Evolutionary conservation across 208 protist species (phyloP).

Genomic region (Histomonas meleagridis): DNA sequence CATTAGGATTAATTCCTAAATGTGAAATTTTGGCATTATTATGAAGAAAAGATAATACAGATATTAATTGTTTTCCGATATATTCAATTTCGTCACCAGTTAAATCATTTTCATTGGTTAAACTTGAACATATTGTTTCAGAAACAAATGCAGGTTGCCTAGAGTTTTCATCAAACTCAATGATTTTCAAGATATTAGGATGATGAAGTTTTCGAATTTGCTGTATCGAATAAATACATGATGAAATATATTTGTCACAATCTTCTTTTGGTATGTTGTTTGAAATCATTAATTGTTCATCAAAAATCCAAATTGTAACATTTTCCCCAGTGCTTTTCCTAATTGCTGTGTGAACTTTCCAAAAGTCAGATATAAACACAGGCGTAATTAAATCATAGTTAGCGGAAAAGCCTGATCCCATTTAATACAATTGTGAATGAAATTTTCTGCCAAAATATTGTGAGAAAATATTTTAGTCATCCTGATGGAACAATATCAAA

Average conservation of each 20-base stretch:
- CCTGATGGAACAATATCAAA: too few species aligned
- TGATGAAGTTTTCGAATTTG: not conserved
- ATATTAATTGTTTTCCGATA: not conserved
- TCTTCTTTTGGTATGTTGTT: not conserved
- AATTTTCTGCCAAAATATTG: too few species aligned
- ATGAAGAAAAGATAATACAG: not conserved
- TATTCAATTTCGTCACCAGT: not conserved
- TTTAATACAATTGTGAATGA: too few species aligned
- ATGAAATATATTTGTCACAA: not conserved
- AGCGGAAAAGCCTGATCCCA: not conserved
- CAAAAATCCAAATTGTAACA: not conserved
- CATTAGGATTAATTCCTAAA: not conserved
- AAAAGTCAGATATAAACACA: not conserved
- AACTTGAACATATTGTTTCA: not conserved
- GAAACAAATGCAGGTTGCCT: not conserved
- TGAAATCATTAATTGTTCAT: not conserved
- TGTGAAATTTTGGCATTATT: not conserved
- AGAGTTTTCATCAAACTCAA: not conserved
- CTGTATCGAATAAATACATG: not conserved
- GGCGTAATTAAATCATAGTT: not conserved
- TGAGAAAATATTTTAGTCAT: too few species aligned
- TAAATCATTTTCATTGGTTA: not conserved
- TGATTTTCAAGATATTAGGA: not conserved
- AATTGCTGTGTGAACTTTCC: conserved; percentile 14
- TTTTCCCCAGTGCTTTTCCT: not conserved